Base-by-base conservation (phyloP, 768 basidiomycete genomes). In the Boletus fagicola region DNA sequence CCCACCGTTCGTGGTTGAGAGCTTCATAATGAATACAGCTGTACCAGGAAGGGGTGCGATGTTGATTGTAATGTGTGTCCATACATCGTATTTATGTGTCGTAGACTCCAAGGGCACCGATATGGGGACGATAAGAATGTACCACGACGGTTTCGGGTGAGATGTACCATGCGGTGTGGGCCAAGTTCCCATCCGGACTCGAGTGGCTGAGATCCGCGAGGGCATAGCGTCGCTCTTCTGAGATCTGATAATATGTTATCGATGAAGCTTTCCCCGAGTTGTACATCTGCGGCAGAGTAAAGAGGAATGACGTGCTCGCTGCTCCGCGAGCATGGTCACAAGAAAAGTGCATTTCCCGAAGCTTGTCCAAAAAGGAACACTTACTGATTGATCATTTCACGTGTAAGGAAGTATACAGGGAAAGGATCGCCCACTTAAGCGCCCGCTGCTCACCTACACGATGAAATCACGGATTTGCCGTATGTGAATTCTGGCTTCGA, bases 41-140 rank as follows among this genome's bases (percentile, higher is more conserved):
- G 42, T 28, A 28, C 18, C 22, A 50, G 18, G 50, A 40, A 22
- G 10, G 39, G 40, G n/a, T 15, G 11, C 5, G 31, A 49, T 13
- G 31, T 26, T n/a, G 46, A 22, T 15, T 18, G n/a, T 16, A n/a
- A 40, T 4, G 35, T 33, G 13, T 13, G 18, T 18, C 13, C 44
- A 39, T 46, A 9, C 28, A 45, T 49, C 20, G 51, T 66, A 66
- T 69, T 65, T 65, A 61, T 61, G 44, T 43, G 10, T 26, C 31
- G 10, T 15, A 7, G 22, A 20, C 13, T 24, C 18, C 35, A 22
- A 13, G 45, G 22, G 2, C 10, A 31, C 61, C 30, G 33, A 59
- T 31, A 22, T 45, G 36, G 52, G 22, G 39, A 35, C 33, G 47
- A 52, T 44, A 51, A 46, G 40, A 51, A 51, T 15, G 2, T 43